Evolutionary conservation across 768 basidiomycete species (phyloP).

Genomic region (Mycena pura): DNA sequence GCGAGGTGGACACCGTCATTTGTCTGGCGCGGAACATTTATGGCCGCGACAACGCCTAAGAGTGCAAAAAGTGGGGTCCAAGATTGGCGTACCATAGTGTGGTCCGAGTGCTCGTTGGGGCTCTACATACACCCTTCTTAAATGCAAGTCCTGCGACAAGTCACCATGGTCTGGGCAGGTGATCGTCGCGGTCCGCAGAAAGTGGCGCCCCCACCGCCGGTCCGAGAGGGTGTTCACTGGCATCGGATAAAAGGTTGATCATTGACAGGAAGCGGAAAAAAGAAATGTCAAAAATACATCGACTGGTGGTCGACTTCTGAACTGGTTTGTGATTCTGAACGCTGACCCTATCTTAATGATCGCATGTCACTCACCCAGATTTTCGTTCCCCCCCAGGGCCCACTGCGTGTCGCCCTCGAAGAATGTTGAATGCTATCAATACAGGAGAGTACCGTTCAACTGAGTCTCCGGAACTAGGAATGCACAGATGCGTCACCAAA

Average conservation of each 20-base stretch:
- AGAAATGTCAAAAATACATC: no score
- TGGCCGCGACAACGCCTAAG: background rate
- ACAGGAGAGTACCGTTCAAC: no score
- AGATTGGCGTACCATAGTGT: background rate
- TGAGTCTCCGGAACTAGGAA: no score
- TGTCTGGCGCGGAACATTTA: background rate
- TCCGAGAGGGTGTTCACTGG: background rate
- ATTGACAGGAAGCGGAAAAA: no score
- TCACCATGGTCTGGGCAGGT: background rate
- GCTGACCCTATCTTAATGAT: no score
- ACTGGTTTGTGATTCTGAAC: no score
- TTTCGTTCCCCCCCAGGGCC: no score
- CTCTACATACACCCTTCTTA: background rate
- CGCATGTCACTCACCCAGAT: no score
- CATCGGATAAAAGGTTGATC: background rate
- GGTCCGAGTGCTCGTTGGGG: background rate
- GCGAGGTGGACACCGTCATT: conserved; percentile 52
- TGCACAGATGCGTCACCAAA: no score
- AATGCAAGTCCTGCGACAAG: conserved; percentile 1
- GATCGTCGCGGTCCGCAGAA: background rate
- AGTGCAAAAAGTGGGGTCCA: background rate
- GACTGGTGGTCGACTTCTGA: no score
- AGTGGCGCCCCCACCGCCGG: background rate
- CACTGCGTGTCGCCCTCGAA: no score
- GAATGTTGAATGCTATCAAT: no score